Evolutionary conservation across 805 yeast species (phyloP).

Genomic region (Yarrowia osloensis): DNA sequence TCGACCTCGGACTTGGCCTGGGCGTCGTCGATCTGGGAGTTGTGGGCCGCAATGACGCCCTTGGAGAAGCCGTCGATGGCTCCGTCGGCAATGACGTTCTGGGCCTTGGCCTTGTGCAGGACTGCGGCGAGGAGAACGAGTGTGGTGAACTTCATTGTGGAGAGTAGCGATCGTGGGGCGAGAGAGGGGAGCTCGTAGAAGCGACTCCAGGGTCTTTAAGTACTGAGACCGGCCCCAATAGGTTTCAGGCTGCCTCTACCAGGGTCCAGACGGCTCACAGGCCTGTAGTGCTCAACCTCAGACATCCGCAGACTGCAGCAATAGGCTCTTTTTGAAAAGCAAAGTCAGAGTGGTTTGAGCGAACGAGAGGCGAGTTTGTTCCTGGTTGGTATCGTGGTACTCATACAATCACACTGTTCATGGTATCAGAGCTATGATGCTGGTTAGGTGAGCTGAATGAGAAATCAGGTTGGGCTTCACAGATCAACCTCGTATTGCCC

Average conservation of each 20-base stretch:
- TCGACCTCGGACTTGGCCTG: constrained; percentile 29
- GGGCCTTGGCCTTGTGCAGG: constrained; percentile 7
- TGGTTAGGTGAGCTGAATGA: no score
- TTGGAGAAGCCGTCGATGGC: constrained; percentile 21
- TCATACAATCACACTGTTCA: no score
- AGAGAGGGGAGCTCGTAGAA: neutral
- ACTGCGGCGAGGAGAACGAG: constrained; percentile 22
- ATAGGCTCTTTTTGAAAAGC: neutral
- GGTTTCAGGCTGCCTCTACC: no score
- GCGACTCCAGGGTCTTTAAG: neutral
- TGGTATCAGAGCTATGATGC: no score
- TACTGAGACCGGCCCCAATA: neutral
- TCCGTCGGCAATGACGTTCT: constrained; percentile 17
- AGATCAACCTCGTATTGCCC: neutral
- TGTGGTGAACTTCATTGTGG: constrained; percentile 10
- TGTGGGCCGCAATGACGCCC: constrained; percentile 23
- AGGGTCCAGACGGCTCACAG: no score
- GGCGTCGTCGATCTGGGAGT: constrained; percentile 19
- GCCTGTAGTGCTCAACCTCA: no score
- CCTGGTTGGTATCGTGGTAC: no score
- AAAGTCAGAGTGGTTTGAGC: neutral
- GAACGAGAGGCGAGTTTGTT: no score
- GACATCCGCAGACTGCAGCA: neutral
- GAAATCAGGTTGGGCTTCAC: no score
- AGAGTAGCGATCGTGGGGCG: neutral